Conservation (phyloP, 345 rosid species). For the Iberis pinnata region DNA sequence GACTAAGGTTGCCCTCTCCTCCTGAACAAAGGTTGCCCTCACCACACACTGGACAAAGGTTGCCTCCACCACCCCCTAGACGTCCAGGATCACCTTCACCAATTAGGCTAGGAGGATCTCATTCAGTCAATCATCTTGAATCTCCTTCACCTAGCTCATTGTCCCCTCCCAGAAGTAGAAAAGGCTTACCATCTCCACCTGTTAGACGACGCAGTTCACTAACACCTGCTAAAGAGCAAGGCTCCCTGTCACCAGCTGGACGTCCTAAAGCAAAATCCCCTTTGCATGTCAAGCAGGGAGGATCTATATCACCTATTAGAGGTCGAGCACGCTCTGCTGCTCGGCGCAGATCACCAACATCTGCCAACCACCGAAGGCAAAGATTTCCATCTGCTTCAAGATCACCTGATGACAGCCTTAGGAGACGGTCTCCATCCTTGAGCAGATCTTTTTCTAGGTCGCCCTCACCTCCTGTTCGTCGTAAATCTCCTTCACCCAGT, state of each 20-base stretch:
- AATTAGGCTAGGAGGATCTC: conserved; percentile 29
- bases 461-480: conserved; percentile 41
- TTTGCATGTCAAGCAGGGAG: conserved; percentile 18
- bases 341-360: conserved; percentile 34
- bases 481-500: conserved; percentile 38
- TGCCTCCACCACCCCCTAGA: conserved; percentile 21
- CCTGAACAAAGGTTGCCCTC: conserved; percentile 10
- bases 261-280: conserved; percentile 28
- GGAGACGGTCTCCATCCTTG: conserved; percentile 38
- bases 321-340: conserved; percentile 24
- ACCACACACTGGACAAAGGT: conserved; percentile 11
- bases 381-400: conserved; percentile 41
- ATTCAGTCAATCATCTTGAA: conserved; percentile 20
- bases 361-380: conserved; percentile 22
- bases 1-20: conserved; percentile 23
- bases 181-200: conserved; percentile 29
- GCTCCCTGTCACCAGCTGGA: conserved; percentile 31
- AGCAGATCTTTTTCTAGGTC: conserved; percentile 41
- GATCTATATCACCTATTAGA: conserved; percentile 34
- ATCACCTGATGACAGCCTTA: conserved; percentile 33
- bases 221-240: conserved; percentile 28
- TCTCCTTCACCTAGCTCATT: conserved; percentile 35
- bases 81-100: conserved; percentile 24
- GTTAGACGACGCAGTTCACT: conserved; percentile 28
- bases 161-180: no score